phyloP scores from a whole-genome alignment of 257 asterid genomes.

The Solanum virginianum region DNA sequence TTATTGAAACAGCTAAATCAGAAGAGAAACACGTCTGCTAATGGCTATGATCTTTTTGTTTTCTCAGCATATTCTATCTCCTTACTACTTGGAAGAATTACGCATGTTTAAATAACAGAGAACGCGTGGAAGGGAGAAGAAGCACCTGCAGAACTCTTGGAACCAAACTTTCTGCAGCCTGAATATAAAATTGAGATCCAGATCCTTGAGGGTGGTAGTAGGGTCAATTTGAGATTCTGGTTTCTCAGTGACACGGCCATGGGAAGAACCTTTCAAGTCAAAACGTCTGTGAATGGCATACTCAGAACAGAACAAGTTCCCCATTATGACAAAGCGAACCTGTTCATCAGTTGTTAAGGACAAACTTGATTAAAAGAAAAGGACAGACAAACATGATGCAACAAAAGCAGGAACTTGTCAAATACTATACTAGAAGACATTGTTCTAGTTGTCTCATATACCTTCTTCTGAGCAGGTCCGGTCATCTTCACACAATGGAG shows the following conservation, averaged over 20 bases:
- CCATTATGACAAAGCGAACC: conserved; percentile 94
- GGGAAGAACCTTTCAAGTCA: conserved; percentile 92
- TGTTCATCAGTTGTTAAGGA: conserved; percentile 15
- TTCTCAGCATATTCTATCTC: background rate
- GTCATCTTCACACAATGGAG: conserved; percentile 84
- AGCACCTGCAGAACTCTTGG: conserved; percentile 68
- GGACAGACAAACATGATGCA: background rate
- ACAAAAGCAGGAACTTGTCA: background rate
- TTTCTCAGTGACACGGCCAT: conserved; percentile 64
- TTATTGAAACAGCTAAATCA: background rate
- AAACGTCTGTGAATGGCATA: conserved; percentile 66
- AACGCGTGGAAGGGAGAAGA: background rate
- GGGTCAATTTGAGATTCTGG: conserved; percentile 64
- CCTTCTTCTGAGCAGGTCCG: conserved; percentile 91
- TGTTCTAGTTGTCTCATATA: background rate
- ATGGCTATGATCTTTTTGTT: background rate
- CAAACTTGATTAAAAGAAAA: background rate
- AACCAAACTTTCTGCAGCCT: conserved; percentile 61
- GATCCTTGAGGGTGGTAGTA: conserved; percentile 85
- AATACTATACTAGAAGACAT: background rate
- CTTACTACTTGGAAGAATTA: background rate
- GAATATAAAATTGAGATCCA: conserved; percentile 76
- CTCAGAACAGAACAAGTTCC: conserved; percentile 74
- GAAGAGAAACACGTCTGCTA: background rate
- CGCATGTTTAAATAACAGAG: background rate